Evolutionary conservation across 2,329 filamentous ascomycete species (phyloP), one percentile per base, ranked within the genome.

Genomic region (Juglanconis oblonga): DNA sequence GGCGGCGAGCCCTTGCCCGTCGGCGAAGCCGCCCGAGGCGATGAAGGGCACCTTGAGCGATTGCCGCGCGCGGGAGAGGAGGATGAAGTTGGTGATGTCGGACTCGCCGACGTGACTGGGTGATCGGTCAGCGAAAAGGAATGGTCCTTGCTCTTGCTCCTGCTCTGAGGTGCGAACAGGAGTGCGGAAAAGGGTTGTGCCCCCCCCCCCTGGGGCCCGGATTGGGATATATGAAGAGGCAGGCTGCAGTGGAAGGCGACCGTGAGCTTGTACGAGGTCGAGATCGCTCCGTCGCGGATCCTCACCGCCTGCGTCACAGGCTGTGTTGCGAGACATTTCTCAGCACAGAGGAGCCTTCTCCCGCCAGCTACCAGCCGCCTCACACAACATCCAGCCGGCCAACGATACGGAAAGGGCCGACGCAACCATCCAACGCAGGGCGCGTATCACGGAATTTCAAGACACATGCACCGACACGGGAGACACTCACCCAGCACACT

Each of bases 1-100:
- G 2, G 94, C 95, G 1, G 95, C 95, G 24, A 99, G 83, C 4
- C 95, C 95, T 69, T 96, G 86, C 0, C 95, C 95, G 73, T 99
- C 95, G 11, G 92, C 94, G 71, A 99, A 98, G 2, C 95, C 95
- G 59, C 95, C 95, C 1, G 90, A 96, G 1, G 95, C 95, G 71
- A 99, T 97, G 74, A 98, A 99, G 0, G 95, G 95, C 9, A 96
- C 85, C 40, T 83, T 84, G 42, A 99, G 85, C 1, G 87, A 83
- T 77, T 98, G 95, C 13, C 95, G 84, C 11, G 95, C 94, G 62
- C 90, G 83, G 74, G 87, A 89, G 55, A 98, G 84, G 24, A 99
- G 84, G 70, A 95, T 93, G 73, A 95, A 92, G 78, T 95, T 95
- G 62, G 91, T 93, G 68, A 95, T 92, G 75, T 95, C 91, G 62